phyloP scores from a whole-genome alignment of 2,329 filamentous ascomycete genomes.

The Penicillium sp. region DNA sequence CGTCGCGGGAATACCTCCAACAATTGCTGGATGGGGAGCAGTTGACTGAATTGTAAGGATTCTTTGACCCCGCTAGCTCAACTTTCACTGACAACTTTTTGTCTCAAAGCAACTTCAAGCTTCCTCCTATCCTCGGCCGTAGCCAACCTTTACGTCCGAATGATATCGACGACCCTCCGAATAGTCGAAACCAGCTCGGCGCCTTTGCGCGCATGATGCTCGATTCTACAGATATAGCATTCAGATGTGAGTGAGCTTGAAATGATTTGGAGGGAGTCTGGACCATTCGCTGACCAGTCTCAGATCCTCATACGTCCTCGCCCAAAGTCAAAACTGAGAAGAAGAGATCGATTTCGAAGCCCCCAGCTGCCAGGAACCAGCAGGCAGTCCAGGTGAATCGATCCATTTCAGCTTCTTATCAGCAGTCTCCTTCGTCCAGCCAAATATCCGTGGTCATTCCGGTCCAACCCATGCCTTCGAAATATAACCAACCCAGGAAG shows the following conservation, averaged over 20 bases:
- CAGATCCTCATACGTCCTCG: slow-evolving; percentile 33
- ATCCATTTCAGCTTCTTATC: slow-evolving; percentile 39
- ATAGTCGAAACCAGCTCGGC: slow-evolving; percentile 40
- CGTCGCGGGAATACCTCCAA: slow-evolving; percentile 68
- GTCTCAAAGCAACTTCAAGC: slow-evolving; percentile 43
- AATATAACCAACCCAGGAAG: slow-evolving; percentile 30
- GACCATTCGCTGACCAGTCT: slow-evolving; percentile 14
- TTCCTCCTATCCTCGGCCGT: slow-evolving; percentile 29
- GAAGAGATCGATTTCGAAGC: slow-evolving; percentile 20
- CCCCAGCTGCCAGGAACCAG: slow-evolving; percentile 21
- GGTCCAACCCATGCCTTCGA: slow-evolving; percentile 39
- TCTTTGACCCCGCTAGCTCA: neutral
- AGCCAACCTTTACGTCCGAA: slow-evolving; percentile 17
- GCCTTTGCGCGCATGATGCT: slow-evolving; percentile 54
- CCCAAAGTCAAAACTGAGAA: slow-evolving; percentile 23
- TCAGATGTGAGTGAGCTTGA: slow-evolving; percentile 36
- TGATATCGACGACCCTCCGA: slow-evolving; percentile 18
- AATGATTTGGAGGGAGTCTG: neutral
- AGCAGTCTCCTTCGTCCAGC: slow-evolving; percentile 21
- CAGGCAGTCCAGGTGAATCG: slow-evolving; percentile 35
- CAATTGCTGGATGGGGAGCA: slow-evolving; percentile 68
- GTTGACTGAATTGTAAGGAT: slow-evolving; percentile 43
- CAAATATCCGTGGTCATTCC: slow-evolving; percentile 50
- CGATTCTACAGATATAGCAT: slow-evolving; percentile 43
- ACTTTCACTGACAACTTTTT: slow-evolving; percentile 6